phyloP scores from a whole-genome alignment of 1,139 yeast genomes.

The Geotrichum fermentans region DNA sequence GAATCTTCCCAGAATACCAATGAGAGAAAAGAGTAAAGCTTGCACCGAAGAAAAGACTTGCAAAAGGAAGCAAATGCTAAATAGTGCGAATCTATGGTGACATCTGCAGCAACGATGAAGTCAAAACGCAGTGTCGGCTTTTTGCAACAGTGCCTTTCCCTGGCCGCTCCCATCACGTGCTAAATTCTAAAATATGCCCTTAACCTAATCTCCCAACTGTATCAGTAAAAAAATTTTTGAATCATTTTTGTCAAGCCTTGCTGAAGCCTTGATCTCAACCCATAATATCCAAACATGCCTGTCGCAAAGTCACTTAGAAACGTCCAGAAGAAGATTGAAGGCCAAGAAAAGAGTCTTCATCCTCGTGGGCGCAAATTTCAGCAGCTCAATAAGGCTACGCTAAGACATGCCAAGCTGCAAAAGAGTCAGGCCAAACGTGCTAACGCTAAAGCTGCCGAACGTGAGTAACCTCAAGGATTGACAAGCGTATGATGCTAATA shows the following conservation, averaged over 20 bases:
- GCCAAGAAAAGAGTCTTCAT: slow-evolving; percentile 52
- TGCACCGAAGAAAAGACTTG: too few species aligned
- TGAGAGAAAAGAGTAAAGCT: too few species aligned
- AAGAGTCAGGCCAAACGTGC: slow-evolving; percentile 58
- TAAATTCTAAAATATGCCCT: slow-evolving; percentile 1
- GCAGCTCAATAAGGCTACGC: slow-evolving; percentile 77
- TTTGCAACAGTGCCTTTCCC: too few species aligned
- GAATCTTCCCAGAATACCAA: too few species aligned
- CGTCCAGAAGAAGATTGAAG: slow-evolving; percentile 63
- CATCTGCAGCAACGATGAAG: too few species aligned
- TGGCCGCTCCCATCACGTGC: too few species aligned
- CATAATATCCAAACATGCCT: slow-evolving; percentile 51
- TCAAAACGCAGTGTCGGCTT: too few species aligned
- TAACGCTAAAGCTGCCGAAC: slow-evolving; percentile 45
- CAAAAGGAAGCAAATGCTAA: too few species aligned
- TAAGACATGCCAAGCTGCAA: slow-evolving; percentile 68
- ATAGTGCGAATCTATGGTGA: too few species aligned
- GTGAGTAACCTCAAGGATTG: slow-evolving; percentile 24
- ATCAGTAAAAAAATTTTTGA: background rate
- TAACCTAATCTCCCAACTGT: slow-evolving; percentile 11
- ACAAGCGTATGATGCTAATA: background rate
- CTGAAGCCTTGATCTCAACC: too few species aligned
- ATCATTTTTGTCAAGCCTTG: background rate
- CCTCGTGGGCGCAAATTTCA: slow-evolving; percentile 86
- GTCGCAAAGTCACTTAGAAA: slow-evolving; percentile 67